Evolutionary conservation across 2,329 filamentous ascomycete genomes (phyloP), one percentile per base, ranked within the genome.

Genomic region (Chaetomium strumarium): DNA sequence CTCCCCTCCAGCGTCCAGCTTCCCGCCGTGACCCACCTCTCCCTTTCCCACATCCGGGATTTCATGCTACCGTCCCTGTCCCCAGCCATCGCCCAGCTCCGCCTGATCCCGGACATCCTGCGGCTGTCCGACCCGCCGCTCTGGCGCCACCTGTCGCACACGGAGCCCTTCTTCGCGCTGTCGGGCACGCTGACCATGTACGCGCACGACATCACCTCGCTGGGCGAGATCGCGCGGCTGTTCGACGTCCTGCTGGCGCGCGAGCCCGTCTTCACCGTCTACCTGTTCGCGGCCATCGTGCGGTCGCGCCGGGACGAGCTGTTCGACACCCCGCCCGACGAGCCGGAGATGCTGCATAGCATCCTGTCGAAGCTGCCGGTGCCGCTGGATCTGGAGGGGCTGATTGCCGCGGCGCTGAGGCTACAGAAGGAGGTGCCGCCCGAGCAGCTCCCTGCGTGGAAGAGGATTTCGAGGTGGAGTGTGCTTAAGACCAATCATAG

Each of bases 111-210:
- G 7, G 83, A 88, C 51, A 87, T 99, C 51, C 75, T 99, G 24
- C 74, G 79, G 57, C 77, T 76, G 34, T 85, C 84, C 20, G 90
- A 96, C 67, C 80, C 84, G 5, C 73, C 76, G 40, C 76, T 99
- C 20, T 86, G 81, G 67, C 73, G 70, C 8, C 92, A 96, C 70
- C 75, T 96, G n/a, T 81, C 85, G 1, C 78, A 77, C 20, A 86
- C 85, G 14, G 83, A 91, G 65, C 92, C 93, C 1, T 96, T 91
- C 68, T 99, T 96, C 68, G 93, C 93, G 5, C 77, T 99, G 5
- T 84, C 89, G n/a, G 90, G 90, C 44, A 96, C 90, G 0, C 78
- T 99, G 40, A 99, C 95, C 33, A 84, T 99, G 74, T 99, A 96
- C 68, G 90, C 93, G 16, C 93, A 99, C 70, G 92, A 97, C 67